Conservation (phyloP, 2,329 filamentous ascomycete species). For the Talaromyces marneffei region DNA sequence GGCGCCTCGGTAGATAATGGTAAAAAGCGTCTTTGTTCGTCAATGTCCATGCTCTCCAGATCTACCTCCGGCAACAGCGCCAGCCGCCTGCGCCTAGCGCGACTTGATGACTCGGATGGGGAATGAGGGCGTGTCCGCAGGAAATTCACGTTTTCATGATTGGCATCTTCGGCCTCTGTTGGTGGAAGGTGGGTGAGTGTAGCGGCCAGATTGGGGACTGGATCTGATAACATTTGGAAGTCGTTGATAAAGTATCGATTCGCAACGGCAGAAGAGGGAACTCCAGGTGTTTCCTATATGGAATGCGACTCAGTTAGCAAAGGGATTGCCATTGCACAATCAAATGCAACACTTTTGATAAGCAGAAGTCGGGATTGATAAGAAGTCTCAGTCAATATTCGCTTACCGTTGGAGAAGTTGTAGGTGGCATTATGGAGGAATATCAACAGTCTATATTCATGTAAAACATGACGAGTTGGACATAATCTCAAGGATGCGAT, state of each 20-base stretch:
- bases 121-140: conserved; percentile 38
- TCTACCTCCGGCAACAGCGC: conserved; percentile 23
- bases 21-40: conserved; percentile 26
- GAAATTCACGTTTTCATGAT: conserved; percentile 48
- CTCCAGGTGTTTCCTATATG: conserved; percentile 24
- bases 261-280: conserved; percentile 20
- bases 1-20: conserved; percentile 34
- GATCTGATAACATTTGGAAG: conserved; percentile 43
- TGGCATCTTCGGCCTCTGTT: conserved; percentile 38
- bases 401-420: conserved; percentile 41
- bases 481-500: not conserved
- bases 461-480: conserved; percentile 6
- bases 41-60: conserved; percentile 33
- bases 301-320: conserved; percentile 15
- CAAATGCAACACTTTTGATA: not conserved
- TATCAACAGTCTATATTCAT: conserved; percentile 10
- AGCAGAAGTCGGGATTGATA: not conserved
- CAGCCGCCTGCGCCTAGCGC: conserved; percentile 30
- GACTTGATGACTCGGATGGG: conserved; percentile 25
- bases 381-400: not conserved
- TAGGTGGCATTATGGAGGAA: conserved; percentile 35
- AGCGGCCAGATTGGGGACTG: conserved; percentile 48
- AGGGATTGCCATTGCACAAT: not conserved
- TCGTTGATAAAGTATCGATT: conserved; percentile 43
- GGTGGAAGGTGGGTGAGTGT: conserved; percentile 42